A percentile compares a stretch with the other conserved stretches of the same genome.
Conservation (phyloP, 306 rosid genomes). For the Trifolium dubium region DNA sequence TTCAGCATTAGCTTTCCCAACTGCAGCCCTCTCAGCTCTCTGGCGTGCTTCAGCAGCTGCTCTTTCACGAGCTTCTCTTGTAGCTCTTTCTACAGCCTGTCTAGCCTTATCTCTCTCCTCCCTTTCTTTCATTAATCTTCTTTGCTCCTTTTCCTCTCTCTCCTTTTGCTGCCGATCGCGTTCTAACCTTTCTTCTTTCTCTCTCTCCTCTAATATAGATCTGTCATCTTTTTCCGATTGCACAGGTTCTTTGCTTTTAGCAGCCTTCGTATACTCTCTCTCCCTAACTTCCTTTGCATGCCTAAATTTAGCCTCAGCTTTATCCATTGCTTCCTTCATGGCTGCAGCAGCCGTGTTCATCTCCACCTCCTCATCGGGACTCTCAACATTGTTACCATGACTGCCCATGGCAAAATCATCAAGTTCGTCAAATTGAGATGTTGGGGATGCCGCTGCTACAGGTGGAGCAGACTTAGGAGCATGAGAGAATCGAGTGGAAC, state of each 20-base stretch:
- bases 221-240: conserved; percentile 77
- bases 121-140: conserved; percentile 61
- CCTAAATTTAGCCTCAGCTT: conserved; percentile 92
- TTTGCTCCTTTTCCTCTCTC: conserved; percentile 71
- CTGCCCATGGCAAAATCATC: conserved; percentile 76
- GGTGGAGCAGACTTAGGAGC: conserved; percentile 62
- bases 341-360: conserved; percentile 98
- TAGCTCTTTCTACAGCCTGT: conserved; percentile 98
- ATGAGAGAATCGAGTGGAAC: conserved; percentile 59
- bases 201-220: conserved; percentile 55
- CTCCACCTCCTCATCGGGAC: conserved; percentile 74
- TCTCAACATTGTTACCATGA: conserved; percentile 60
- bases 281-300: conserved; percentile 93
- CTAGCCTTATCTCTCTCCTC: conserved; percentile 84
- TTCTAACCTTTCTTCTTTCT: conserved; percentile 68
- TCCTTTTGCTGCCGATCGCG: conserved; percentile 70
- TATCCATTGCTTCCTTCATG: conserved; percentile 98
- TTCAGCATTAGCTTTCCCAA: conserved; percentile 78
- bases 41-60: conserved; percentile 81
- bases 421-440: conserved; percentile 69
- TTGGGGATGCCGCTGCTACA: conserved; percentile 49
- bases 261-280: conserved; percentile 78
- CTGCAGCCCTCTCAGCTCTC: conserved; percentile 92
- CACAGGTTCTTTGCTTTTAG: conserved; percentile 68
- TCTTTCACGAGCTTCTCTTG: conserved; percentile 98